Percentiles rank a stretch among this genome's conserved stretches.
Evolutionary conservation across 306 rosid genomes (phyloP).

Genomic region (Hippophae rhamnoides): DNA sequence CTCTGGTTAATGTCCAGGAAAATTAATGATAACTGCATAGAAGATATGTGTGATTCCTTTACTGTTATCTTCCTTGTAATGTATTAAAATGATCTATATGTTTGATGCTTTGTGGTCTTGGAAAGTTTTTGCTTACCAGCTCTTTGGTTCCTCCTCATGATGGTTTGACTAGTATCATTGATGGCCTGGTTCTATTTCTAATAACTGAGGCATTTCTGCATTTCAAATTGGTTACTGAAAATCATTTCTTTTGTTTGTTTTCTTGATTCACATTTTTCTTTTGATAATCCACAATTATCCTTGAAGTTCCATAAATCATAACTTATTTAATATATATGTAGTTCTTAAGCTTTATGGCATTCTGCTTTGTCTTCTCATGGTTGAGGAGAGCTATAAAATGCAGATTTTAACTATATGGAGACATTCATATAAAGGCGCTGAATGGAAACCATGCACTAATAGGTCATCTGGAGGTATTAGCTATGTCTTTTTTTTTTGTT

Average conservation of each 20-base stretch:
- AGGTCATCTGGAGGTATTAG: slow-evolving; percentile 57
- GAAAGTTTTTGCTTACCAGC: no score
- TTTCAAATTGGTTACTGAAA: neutral
- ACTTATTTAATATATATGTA: slow-evolving; percentile 6
- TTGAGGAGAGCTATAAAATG: slow-evolving; percentile 23
- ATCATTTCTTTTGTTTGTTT: neutral
- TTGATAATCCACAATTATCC: neutral
- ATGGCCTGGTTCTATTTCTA: no score
- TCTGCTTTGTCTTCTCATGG: no score
- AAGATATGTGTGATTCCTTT: no score
- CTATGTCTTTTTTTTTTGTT: slow-evolving; percentile 1
- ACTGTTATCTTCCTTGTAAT: no score
- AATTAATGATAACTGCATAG: no score
- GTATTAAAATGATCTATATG: no score
- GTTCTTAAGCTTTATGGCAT: neutral
- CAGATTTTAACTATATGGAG: slow-evolving; percentile 92
- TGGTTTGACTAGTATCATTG: no score
- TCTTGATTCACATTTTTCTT: neutral
- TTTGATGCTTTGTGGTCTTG: no score
- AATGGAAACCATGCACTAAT: slow-evolving; percentile 72
- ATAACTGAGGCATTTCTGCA: neutral
- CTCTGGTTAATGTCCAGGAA: no score
- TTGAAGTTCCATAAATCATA: neutral
- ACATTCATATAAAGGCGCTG: slow-evolving; percentile 57
- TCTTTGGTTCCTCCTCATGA: no score